A percentile compares a stretch with the other conserved stretches of the same genome.
These are phyloP conservation scores for Phytophthora tentaculata DNA, from an alignment of 352 stramenopile genomes.

Conservation along the genomic window DNA sequence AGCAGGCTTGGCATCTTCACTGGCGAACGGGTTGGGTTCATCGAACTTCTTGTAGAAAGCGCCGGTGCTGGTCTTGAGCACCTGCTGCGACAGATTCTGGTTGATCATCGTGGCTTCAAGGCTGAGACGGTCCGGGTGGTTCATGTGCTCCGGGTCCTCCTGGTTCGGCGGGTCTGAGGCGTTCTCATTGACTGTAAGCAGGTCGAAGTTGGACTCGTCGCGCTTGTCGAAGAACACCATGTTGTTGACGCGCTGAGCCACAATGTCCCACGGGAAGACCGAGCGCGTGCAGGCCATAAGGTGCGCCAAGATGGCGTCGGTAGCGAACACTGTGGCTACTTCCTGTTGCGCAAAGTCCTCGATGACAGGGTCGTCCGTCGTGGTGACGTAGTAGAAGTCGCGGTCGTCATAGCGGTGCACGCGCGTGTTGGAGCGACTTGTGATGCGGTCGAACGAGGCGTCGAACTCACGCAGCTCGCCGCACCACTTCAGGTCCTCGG, in stretches of 20 bases:
- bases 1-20: constrained; percentile 91
- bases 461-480: constrained; percentile 96
- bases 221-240: constrained; percentile 98
- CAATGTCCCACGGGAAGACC: constrained; percentile 98
- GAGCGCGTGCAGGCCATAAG: constrained; percentile 96
- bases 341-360: constrained; percentile 93
- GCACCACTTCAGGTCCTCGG: constrained; percentile 94
- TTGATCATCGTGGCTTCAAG: constrained; percentile 99
- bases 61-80: constrained; percentile 75
- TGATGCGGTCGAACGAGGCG: constrained; percentile 94
- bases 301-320: constrained; percentile 96
- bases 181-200: constrained; percentile 96
- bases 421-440: constrained; percentile 81
- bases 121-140: constrained; percentile 95
- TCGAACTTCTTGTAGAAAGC: constrained; percentile 71
- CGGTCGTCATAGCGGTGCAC: constrained; percentile 88
- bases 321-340: constrained; percentile 95
- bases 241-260: constrained; percentile 92
- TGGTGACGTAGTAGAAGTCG: constrained; percentile 97
- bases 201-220: constrained; percentile 94
- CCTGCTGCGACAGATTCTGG: constrained; percentile 98
- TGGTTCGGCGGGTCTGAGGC: constrained; percentile 88
- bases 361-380: constrained; percentile 96
- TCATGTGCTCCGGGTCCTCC: constrained; percentile 93
- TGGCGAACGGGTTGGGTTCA: constrained; percentile 94